These are phyloP conservation scores for Trichoderma sp. DNA, from an alignment of 2,329 filamentous ascomycete genomes.

Conservation along the genomic window DNA sequence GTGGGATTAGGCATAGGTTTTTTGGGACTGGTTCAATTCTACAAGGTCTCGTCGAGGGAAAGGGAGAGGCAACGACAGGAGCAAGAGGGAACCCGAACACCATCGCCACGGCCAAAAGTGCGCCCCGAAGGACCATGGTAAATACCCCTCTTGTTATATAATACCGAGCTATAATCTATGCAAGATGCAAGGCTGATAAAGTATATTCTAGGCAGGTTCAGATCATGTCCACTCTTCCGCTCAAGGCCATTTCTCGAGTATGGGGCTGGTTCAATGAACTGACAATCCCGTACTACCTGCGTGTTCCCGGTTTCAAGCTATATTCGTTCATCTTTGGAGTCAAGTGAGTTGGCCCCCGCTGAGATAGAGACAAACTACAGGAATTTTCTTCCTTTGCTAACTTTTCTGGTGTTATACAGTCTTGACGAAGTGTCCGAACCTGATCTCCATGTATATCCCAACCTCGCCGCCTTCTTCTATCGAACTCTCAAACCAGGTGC, in stretches of 20 bases:
- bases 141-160: constrained; percentile 19
- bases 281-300: constrained; percentile 81
- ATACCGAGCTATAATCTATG: too few species aligned
- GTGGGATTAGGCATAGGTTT: constrained; percentile 82
- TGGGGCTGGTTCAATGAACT: constrained; percentile 94
- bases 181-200: neutral
- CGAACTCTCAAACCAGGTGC: constrained; percentile 85
- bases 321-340: constrained; percentile 93
- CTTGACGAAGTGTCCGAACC: constrained; percentile 83
- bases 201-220: constrained; percentile 66
- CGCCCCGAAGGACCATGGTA: constrained; percentile 83
- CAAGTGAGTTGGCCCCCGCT: constrained; percentile 46
- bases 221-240: constrained; percentile 86
- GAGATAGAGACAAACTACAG: neutral
- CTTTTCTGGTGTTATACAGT: constrained; percentile 41
- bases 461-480: constrained; percentile 96
- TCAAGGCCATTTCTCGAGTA: constrained; percentile 84
- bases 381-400: neutral
- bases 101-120: constrained; percentile 59
- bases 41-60: constrained; percentile 64
- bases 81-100: constrained; percentile 41
- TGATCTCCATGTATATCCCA: constrained; percentile 86
- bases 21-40: constrained; percentile 79
- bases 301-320: constrained; percentile 85
- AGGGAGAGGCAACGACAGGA: constrained; percentile 48